Evolutionary conservation across 441 rosid species (phyloP), one percentile per base, ranked within the genome.

Genomic region (Biscutella laevigata): DNA sequence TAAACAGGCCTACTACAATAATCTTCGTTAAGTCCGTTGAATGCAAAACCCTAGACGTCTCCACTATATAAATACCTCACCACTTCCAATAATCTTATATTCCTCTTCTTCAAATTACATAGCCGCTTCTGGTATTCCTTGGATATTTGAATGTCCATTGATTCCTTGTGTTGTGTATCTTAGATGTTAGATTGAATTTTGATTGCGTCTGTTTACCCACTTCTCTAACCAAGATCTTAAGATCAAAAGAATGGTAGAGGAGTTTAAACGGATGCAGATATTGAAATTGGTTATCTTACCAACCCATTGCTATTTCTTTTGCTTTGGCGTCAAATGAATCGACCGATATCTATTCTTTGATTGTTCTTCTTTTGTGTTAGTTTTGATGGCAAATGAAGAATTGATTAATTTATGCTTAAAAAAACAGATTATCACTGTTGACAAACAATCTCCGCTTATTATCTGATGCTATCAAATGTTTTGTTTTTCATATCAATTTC

Each of bases 241-340:
- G 42, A 42, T 37, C 56, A 7, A 0, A 36, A 51, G 50, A 22
- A 10, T 37, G 59, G 41, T 58, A 8, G 26, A 58, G 54, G 25
- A 29, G 59, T 43, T 51, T 51, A 41, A 58, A 36, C 30, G 0
- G 70, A 24, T 66, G 65, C 70, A 22, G 5, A 66, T 11, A 66
- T 10, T 5, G 59, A 57, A 2, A 6, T 0, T n/a, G 70, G 70
- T 65, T 65, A 58, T 65, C 55, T 65, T 65, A 65, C 70, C 70
- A 65, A 65, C 64, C 70, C 70, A 51, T 51, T 36, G 70, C 60
- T 29, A 11, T 20, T 24, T 51, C 15, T 28, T 2, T 19, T 43
- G 70, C 64, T 43, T 51, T 65, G 70, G 64, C 64, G 70, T 65
- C 70, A 65, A 65, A 65, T 65, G 70, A 58, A 65, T 65, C 29